phyloP scores from a whole-genome alignment of 352 stramenopile species.

The Phytophthora brassicae region DNA sequence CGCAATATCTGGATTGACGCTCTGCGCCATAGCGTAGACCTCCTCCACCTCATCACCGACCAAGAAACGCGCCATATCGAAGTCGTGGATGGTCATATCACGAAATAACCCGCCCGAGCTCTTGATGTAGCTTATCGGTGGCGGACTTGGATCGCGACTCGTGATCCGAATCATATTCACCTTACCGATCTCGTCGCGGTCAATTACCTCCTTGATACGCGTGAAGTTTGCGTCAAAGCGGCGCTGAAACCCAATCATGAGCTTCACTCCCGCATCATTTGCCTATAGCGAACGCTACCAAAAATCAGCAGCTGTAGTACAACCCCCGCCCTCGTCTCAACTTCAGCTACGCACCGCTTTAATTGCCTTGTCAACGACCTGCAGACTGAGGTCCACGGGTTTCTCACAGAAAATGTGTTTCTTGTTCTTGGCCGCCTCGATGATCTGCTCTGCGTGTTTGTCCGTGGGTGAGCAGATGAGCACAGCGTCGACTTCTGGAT shows the following conservation, averaged over 20 bases:
- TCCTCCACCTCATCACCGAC: conserved; percentile 72
- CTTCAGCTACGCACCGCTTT: conserved; percentile 37
- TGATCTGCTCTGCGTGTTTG: conserved; percentile 95
- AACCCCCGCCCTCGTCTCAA: too few relatives aligned
- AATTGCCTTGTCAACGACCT: conserved; percentile 58
- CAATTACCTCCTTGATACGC: conserved; percentile 83
- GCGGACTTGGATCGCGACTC: conserved; percentile 52
- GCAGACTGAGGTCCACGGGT: conserved; percentile 92
- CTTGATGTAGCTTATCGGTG: conserved; percentile 53
- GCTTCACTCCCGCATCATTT: conserved; percentile 78
- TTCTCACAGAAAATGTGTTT: conserved; percentile 98
- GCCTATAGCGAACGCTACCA: conserved; percentile 9
- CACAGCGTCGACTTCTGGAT: conserved; percentile 94
- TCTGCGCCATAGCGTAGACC: conserved; percentile 69
- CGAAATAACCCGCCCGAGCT: conserved; percentile 91
- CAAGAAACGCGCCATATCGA: conserved; percentile 73
- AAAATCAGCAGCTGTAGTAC: too few relatives aligned
- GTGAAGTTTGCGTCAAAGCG: conserved; percentile 95
- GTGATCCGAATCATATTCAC: conserved; percentile 85
- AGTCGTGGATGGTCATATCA: conserved; percentile 96
- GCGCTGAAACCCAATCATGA: conserved; percentile 95
- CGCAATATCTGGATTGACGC: conserved; percentile 54
- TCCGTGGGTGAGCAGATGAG: conserved; percentile 96
- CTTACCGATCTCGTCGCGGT: conserved; percentile 87
- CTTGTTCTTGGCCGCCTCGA: conserved; percentile 86